phyloP scores from a whole-genome alignment of 257 asterid genomes.

The Nicotiana knightiana region DNA sequence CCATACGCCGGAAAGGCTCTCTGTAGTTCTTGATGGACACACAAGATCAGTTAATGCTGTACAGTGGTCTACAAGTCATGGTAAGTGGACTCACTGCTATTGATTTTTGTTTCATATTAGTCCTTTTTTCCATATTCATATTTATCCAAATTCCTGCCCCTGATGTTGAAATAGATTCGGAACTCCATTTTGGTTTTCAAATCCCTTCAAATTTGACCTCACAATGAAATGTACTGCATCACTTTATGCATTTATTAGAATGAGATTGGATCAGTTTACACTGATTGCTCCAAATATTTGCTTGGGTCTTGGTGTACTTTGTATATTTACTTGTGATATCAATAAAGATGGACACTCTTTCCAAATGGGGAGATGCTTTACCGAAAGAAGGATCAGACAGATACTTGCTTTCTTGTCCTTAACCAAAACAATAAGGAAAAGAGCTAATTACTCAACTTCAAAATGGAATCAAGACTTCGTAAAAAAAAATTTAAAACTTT shows the following conservation, averaged over 20 bases:
- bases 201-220: neutral
- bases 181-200: neutral
- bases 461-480: neutral
- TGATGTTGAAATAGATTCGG: neutral
- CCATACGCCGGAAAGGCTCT: constrained; percentile 33
- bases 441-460: neutral
- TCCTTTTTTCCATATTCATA: neutral
- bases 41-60: constrained; percentile 62
- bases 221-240: neutral
- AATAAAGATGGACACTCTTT: neutral
- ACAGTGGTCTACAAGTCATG: constrained; percentile 75
- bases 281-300: neutral
- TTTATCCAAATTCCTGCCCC: neutral
- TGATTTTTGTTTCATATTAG: neutral
- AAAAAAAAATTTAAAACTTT: too few species aligned
- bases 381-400: neutral
- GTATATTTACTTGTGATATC: neutral
- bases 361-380: neutral
- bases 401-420: neutral
- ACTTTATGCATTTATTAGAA: neutral
- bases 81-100: constrained; percentile 31
- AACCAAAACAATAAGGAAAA: neutral
- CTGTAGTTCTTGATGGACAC: constrained; percentile 61
- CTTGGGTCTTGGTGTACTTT: neutral
- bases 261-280: neutral